These are phyloP conservation scores for Leucocoprinus leucothites DNA, from an alignment of 768 basidiomycete species.

Conservation along the genomic window DNA sequence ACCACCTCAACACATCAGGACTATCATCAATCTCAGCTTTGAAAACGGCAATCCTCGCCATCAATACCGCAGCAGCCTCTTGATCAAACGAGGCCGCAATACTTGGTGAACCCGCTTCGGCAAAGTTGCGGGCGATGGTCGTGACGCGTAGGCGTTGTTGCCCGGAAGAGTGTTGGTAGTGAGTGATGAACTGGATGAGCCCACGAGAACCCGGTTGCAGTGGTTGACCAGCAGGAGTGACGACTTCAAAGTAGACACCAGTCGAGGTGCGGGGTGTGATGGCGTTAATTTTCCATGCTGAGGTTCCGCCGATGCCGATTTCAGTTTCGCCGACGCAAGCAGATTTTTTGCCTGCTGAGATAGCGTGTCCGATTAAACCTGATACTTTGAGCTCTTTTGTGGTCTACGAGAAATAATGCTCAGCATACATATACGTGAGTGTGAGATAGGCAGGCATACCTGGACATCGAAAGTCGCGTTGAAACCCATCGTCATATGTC, in stretches of 20 bases:
- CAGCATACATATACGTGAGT: neutral
- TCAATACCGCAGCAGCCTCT: constrained; percentile 94
- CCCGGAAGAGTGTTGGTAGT: constrained; percentile 97
- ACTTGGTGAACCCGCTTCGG: constrained; percentile 92
- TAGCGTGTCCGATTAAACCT: constrained; percentile 95
- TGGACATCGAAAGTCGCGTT: constrained; percentile 99
- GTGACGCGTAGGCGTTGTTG: constrained; percentile 95
- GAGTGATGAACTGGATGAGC: constrained; percentile 96
- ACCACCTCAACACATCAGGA: constrained; percentile 94
- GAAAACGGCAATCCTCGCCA: constrained; percentile 99
- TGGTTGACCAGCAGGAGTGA: constrained; percentile 93
- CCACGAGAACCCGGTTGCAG: constrained; percentile 87
- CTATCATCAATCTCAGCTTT: constrained; percentile 99
- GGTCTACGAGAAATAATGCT: constrained; percentile 48
- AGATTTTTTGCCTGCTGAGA: constrained; percentile 96
- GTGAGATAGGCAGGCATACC: constrained; percentile 35
- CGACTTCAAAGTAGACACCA: constrained; percentile 97
- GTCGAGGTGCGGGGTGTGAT: constrained; percentile 85
- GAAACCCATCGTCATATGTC: constrained; percentile 94
- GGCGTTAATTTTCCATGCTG: constrained; percentile 96
- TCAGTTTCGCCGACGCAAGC: constrained; percentile 97
- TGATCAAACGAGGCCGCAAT: constrained; percentile 96
- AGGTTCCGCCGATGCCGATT: constrained; percentile 97
- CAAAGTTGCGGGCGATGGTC: constrained; percentile 96
- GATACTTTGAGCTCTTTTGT: constrained; percentile 99